Evolutionary conservation across 495 filamentous ascomycete genomes (phyloP).

Genomic region (Penicillium chermesinum): DNA sequence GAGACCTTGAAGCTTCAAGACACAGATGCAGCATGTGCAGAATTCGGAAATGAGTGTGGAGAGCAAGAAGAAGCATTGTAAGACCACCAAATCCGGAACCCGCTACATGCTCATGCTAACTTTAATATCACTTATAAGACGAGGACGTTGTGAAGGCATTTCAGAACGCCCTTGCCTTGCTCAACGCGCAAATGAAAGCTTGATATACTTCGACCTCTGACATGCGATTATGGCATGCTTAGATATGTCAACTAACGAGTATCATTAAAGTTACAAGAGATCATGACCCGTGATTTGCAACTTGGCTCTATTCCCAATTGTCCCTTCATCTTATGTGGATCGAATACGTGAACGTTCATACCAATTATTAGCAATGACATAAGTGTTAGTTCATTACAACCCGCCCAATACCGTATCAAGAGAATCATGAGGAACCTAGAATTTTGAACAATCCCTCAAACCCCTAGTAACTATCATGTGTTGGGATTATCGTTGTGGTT

Average conservation of each 20-base stretch:
- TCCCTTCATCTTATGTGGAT: neutral
- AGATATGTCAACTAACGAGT: neutral
- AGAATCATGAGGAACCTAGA: too few relatives aligned
- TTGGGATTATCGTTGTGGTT: conserved; percentile 11
- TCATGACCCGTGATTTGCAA: neutral
- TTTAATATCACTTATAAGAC: conserved; percentile 41
- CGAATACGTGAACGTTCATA: neutral
- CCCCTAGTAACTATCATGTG: too few relatives aligned
- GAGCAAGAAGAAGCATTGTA: conserved; percentile 71
- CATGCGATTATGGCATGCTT: neutral
- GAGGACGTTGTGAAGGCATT: conserved; percentile 75
- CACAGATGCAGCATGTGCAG: conserved; percentile 67
- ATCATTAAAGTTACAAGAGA: neutral
- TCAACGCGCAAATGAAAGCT: conserved; percentile 39
- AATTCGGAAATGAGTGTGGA: conserved; percentile 61
- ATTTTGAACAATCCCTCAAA: too few relatives aligned
- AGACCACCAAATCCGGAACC: conserved; percentile 13
- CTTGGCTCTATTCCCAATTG: neutral
- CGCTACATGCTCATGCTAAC: neutral
- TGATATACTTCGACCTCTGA: conserved; percentile 5
- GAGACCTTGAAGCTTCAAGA: conserved; percentile 55
- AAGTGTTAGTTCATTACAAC: neutral
- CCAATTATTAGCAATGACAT: neutral
- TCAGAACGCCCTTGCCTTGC: conserved; percentile 67
- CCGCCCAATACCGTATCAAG: neutral